Evolutionary conservation across 345 rosid genomes (phyloP).

Genomic region (Rubroshorea leprosula): DNA sequence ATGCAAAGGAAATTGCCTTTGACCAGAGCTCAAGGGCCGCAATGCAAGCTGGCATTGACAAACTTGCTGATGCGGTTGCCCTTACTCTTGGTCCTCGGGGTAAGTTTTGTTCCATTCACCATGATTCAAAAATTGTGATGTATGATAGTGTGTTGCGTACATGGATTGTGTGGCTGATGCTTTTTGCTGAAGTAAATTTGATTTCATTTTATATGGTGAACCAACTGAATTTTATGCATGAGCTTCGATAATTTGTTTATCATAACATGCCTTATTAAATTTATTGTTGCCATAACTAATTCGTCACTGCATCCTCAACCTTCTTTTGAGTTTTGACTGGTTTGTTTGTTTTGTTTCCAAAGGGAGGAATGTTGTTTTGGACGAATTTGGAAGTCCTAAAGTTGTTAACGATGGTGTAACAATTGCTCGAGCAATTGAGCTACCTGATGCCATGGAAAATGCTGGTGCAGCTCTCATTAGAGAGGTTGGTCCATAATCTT

Average conservation of each 20-base stretch:
- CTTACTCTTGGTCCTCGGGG: slow-evolving; percentile 99
- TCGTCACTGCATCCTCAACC: too few relatives aligned
- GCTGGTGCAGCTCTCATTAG: slow-evolving; percentile 98
- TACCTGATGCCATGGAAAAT: slow-evolving; percentile 93
- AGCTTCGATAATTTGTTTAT: too few relatives aligned
- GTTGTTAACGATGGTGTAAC: slow-evolving; percentile 99
- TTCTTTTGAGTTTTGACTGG: slow-evolving; percentile 33
- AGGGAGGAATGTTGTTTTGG: slow-evolving; percentile 97
- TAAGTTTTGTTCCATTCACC: slow-evolving; percentile 56
- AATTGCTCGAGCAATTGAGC: slow-evolving; percentile 90
- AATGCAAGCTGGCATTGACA: slow-evolving; percentile 89
- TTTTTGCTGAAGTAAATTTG: too few relatives aligned
- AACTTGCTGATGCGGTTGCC: slow-evolving; percentile 88
- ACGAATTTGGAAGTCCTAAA: slow-evolving; percentile 93
- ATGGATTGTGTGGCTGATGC: too few relatives aligned
- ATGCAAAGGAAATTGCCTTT: slow-evolving; percentile 83
- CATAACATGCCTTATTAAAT: too few relatives aligned
- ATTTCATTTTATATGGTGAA: too few relatives aligned
- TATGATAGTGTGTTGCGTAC: too few relatives aligned
- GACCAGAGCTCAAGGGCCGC: slow-evolving; percentile 79
- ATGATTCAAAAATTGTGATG: too few relatives aligned
- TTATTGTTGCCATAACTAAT: too few relatives aligned
- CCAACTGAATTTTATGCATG: too few relatives aligned
- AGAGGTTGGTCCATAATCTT: slow-evolving; percentile 49
- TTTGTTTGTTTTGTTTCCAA: slow-evolving; percentile 15